These are phyloP conservation scores for Puccinia coronata DNA, from an alignment of 1,284 basidiomycete genomes.

Conservation along the genomic window DNA sequence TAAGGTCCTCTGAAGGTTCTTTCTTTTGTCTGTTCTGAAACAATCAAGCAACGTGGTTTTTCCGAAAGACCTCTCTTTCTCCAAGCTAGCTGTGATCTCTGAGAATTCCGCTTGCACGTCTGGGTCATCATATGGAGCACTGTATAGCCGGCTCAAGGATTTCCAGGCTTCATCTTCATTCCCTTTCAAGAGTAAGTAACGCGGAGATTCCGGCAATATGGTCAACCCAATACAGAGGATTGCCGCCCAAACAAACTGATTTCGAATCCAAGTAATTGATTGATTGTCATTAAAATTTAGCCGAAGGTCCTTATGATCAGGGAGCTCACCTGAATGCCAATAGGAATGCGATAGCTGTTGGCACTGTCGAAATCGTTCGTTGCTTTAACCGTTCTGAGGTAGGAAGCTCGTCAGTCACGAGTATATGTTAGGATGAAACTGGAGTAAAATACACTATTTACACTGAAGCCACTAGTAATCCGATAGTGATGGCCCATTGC, in stretches of 20 bases:
- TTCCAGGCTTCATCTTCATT: conserved; percentile 55
- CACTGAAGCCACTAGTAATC: conserved; percentile 74
- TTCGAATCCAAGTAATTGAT: conserved; percentile 30
- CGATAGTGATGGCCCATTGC: conserved; percentile 67
- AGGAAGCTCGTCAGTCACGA: no score
- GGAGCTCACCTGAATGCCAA: conserved; percentile 60
- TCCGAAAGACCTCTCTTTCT: conserved; percentile 55
- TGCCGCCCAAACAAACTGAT: conserved; percentile 66
- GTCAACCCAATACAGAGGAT: conserved; percentile 54
- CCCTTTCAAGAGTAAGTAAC: conserved; percentile 57
- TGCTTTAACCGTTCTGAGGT: conserved; percentile 35
- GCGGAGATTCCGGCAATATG: conserved; percentile 57
- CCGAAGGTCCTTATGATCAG: conserved; percentile 12
- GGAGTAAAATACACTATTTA: conserved; percentile 68
- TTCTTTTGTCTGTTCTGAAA: conserved; percentile 61
- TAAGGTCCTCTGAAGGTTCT: conserved; percentile 71
- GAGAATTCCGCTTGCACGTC: conserved; percentile 53
- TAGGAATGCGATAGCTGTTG: conserved; percentile 73
- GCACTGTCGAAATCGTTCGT: conserved; percentile 33
- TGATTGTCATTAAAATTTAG: background rate
- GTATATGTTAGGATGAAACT: conserved; percentile 65
- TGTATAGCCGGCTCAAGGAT: conserved; percentile 55
- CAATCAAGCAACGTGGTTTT: conserved; percentile 56
- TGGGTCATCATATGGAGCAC: conserved; percentile 50
- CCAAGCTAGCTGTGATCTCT: conserved; percentile 56